A percentile compares a stretch with the other conserved stretches of the same genome.
Evolutionary conservation across 2,329 filamentous ascomycete genomes (phyloP).

Genomic region (Bipolaris victoriae): DNA sequence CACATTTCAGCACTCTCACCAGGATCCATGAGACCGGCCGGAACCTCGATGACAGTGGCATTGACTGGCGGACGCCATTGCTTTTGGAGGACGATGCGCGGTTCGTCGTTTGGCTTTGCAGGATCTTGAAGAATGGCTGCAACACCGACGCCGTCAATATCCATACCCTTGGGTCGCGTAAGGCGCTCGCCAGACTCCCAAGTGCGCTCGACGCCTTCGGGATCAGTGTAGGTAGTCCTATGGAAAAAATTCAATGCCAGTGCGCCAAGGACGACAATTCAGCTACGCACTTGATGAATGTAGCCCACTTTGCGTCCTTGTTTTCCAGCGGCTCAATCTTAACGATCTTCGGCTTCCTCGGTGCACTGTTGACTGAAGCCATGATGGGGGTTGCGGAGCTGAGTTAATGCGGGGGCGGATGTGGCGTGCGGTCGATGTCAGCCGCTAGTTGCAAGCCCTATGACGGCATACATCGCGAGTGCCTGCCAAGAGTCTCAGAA

Average conservation of each 20-base stretch:
- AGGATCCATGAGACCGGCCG: conserved; percentile 66
- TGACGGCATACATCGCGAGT: conserved; percentile 20
- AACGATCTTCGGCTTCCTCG: conserved; percentile 41
- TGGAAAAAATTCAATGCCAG: conserved; percentile 5
- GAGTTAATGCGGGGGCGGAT: conserved; percentile 1
- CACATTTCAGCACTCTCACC: conserved; percentile 64
- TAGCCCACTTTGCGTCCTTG: conserved; percentile 51
- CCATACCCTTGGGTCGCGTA: conserved; percentile 66
- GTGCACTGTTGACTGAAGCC: conserved; percentile 17
- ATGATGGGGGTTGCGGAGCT: conserved; percentile 11
- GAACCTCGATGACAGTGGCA: conserved; percentile 67
- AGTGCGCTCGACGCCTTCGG: conserved; percentile 62
- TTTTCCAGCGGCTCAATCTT: conserved; percentile 46
- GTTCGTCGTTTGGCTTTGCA: conserved; percentile 35
- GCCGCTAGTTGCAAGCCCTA: neutral
- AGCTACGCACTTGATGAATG: conserved; percentile 44
- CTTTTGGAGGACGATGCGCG: conserved; percentile 50
- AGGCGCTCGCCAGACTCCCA: conserved; percentile 78
- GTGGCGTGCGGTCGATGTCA: neutral
- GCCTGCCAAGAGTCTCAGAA: conserved; percentile 14
- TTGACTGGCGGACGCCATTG: conserved; percentile 68
- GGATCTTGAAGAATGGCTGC: conserved; percentile 65
- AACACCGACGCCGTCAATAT: conserved; percentile 76
- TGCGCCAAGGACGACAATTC: neutral
- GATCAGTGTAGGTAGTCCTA: conserved; percentile 65